Evolutionary conservation across 495 filamentous ascomycete species (phyloP).

Genomic region (Tetracladium setigerum): DNA sequence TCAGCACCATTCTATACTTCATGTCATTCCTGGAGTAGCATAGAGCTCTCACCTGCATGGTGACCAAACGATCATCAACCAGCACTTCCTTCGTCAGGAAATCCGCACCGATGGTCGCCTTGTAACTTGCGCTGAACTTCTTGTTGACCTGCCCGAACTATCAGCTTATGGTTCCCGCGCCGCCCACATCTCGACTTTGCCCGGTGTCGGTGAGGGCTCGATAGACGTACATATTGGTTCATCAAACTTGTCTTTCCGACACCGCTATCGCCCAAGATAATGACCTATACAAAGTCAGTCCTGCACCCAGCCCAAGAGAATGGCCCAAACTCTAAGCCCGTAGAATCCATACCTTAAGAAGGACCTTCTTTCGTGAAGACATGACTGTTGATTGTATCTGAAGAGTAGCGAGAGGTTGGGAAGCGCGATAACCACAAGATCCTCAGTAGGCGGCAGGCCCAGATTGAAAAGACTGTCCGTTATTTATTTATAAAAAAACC

Average conservation of each 20-base stretch:
- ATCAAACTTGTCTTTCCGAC: slow-evolving; percentile 99
- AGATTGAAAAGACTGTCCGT: too few species aligned
- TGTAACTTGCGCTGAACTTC: slow-evolving; percentile 99
- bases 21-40: background rate
- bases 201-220: slow-evolving; percentile 2
- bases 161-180: background rate
- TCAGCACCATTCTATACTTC: background rate
- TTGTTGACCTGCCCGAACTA: slow-evolving; percentile 78
- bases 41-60: slow-evolving; percentile 76
- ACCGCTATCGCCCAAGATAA: slow-evolving; percentile 96
- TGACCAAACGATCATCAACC: slow-evolving; percentile 93
- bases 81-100: slow-evolving; percentile 98
- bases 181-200: background rate
- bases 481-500: too few species aligned
- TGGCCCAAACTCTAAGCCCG: background rate
- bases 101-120: slow-evolving; percentile 97
- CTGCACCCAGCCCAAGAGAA: background rate
- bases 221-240: slow-evolving; percentile 95
- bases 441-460: too few species aligned
- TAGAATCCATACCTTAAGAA: slow-evolving; percentile 68
- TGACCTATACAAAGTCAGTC: slow-evolving; percentile 54
- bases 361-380: slow-evolving; percentile 76
- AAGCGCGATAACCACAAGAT: slow-evolving; percentile 15
- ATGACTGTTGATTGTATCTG: slow-evolving; percentile 3
- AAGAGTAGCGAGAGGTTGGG: background rate